Evolutionary conservation across 2,329 filamentous ascomycete genomes (phyloP), one percentile per base, ranked within the genome.

Genomic region (Penicillium sp.): DNA sequence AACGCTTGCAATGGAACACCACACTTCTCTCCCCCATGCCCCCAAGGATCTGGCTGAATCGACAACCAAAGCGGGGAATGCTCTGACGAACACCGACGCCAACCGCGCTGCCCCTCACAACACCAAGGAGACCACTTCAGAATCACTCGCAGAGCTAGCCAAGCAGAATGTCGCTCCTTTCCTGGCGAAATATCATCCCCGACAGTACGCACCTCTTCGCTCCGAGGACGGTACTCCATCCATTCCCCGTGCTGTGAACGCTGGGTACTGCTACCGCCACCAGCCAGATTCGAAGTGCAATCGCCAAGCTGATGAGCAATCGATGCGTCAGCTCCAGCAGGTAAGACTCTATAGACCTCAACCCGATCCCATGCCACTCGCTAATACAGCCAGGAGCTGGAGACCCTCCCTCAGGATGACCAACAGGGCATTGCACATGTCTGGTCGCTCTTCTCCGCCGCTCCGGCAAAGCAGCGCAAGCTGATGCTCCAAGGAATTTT

Each of bases 401-500:
- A 93, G 65, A 87, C 84, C 43, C 83, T 97, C 29, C 88, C 92
- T 5, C 84, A 89, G 58, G 87, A 85, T 61, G 94, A 99, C 71
- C 92, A 96, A 75, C 91, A 97, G 75, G 92, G 90, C 68, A 97
- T 99, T 67, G 91, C 92, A 29, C 93, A 97, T 68, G 92, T 97
- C 52, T 99, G 94, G 94, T 96, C 93, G 0, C 82, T 97, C 44
- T 99, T 99, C 79, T 97, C 93, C 0, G 94, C 94, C 34, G 92
- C 94, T 0, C 94, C 94, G 0, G 84, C 91, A 9, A 96, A 95
- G 71, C 93, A 97, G 69, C 88, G 94, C 64, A 93, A 96, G 60
- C 83, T 99, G 55, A 97, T 99, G 90, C 83, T 99, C 7, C 92
- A 96, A 72, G 94, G 94, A 62, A 93, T 99, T 66, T 87, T 99